Evolutionary conservation across 768 basidiomycete genomes (phyloP).

Genomic region (Leccinum obscurum): DNA sequence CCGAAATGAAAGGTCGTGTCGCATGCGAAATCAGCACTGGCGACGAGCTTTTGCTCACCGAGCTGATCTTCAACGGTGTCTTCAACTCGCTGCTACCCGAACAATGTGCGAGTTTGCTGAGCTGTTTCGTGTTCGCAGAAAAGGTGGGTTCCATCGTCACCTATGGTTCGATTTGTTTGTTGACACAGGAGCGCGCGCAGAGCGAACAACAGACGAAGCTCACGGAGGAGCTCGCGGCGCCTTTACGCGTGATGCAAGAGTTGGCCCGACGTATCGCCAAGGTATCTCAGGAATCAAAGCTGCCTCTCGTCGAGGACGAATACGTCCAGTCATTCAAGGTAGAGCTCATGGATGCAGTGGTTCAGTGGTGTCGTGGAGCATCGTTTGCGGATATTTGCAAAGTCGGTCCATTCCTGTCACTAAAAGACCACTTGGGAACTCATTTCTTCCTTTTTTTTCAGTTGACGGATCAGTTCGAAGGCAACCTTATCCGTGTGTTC

Average conservation of each 20-base stretch:
- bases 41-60: conserved; percentile 93
- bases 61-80: conserved; percentile 95
- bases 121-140: conserved; percentile 97
- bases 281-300: conserved; percentile 91
- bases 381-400: conserved; percentile 97
- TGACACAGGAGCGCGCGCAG: conserved; percentile 37
- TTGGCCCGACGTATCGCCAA: conserved; percentile 94
- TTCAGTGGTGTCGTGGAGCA: conserved; percentile 98
- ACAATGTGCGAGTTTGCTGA: conserved; percentile 90
- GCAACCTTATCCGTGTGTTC: conserved; percentile 95
- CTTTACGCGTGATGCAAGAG: conserved; percentile 94
- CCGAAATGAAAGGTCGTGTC: conserved; percentile 97
- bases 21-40: conserved; percentile 99
- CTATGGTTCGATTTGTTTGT: neutral
- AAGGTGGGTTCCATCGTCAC: conserved; percentile 55
- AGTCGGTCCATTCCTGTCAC: conserved; percentile 42
- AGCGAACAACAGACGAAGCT: conserved; percentile 84
- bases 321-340: conserved; percentile 98
- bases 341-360: conserved; percentile 96
- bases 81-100: conserved; percentile 91
- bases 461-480: conserved; percentile 97
- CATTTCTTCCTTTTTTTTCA: conserved; percentile 30
- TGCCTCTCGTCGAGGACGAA: conserved; percentile 86
- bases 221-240: conserved; percentile 91
- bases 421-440: neutral